Evolutionary conservation across 306 rosid species (phyloP).

Genomic region (Trichosanthes truncata): DNA sequence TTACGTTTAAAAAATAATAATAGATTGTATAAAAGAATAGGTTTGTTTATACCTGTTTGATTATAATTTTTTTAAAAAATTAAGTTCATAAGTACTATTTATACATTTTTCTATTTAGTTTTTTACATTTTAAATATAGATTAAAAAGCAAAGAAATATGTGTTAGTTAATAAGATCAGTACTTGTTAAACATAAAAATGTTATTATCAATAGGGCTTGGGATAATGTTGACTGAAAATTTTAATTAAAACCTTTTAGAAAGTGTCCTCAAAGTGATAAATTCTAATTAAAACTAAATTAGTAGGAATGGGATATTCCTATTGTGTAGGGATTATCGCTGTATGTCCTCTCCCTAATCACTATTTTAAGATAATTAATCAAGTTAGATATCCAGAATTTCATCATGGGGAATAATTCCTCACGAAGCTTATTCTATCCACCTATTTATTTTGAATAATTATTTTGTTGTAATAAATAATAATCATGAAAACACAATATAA

Average conservation of each 20-base stretch:
- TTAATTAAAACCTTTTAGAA: neutral
- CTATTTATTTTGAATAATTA: neutral
- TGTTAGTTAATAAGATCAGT: neutral
- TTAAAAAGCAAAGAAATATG: neutral
- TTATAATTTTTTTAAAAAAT: neutral
- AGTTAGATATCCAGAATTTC: neutral
- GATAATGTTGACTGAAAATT: neutral
- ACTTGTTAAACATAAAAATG: neutral
- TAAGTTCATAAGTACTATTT: too few species aligned
- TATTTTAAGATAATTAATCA: neutral
- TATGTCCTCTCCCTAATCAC: constrained; percentile 3
- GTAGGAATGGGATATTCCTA: constrained; percentile 1
- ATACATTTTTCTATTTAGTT: neutral
- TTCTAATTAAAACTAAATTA: neutral
- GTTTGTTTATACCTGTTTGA: neutral
- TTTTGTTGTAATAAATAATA: neutral
- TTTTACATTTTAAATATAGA: neutral
- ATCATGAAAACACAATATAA: too few species aligned
- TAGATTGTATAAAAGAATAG: neutral
- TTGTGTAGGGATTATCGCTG: neutral
- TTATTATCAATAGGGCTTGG: neutral
- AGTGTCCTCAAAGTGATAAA: neutral
- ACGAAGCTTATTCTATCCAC: neutral
- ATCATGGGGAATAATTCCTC: neutral
- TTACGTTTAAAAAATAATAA: too few species aligned